Base-by-base conservation (phyloP, 73 alveolate species). In the Uronychia binucleata region DNA sequence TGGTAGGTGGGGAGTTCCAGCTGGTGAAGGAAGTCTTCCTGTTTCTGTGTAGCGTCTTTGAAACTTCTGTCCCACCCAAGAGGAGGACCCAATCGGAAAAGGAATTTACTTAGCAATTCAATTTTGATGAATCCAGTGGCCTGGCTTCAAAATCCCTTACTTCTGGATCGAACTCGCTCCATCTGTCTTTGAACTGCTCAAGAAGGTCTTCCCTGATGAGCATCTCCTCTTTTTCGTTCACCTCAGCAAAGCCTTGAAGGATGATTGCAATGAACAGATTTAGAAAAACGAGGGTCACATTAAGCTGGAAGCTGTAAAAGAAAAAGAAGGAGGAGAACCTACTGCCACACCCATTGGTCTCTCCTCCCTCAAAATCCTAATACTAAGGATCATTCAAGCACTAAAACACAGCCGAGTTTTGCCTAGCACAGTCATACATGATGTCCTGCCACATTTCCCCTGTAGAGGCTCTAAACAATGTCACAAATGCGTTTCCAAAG, bases 191-290 rank as follows among this genome's bases (percentile, higher is more conserved):
- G 59, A 85, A 85, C 26, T 77, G 25, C 19, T 28, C 86, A 1
- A 77, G 34, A 28, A 57, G 32, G 25, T 85, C 91, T 19, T 77
- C 28, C 28, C 77, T 85, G 57, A 77, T 74, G 26, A 85, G 75
- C 34, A 31, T 85, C 1, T 31, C 32, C 26, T 85, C 91, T 32
- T 85, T 77, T 28, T n/a, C 28, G 26, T 34, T 29, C 11, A 78
- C 57, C 33, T 77, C 86, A 25, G 58, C 80, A 46, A 31, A 85
- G 31, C 84, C 87, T 86, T 92, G 86, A 80, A 92, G 59, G 28
- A 92, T 88, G 74, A 92, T 88, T 0, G 96, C 96, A 29, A 92
- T 84, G 58, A 92, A 91, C 32, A 92, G 84, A 46, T 92, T 92
- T 75, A 92, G 87, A 35, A 92, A 84, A 81, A 92, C 87, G 74